Conservation (phyloP, 306 rosid species). For the Rubus idaeus region DNA sequence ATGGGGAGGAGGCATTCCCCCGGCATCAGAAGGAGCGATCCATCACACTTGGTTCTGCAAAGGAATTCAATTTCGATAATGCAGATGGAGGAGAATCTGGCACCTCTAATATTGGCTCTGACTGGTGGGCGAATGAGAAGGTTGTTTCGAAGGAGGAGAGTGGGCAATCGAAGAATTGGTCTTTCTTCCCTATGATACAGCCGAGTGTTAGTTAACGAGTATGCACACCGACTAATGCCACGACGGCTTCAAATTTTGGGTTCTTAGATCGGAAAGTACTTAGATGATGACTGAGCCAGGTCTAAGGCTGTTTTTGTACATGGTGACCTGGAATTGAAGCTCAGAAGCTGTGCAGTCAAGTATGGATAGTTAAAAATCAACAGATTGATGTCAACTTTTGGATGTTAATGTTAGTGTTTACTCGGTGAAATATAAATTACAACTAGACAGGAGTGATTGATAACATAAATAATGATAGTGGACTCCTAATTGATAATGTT, state of each 20-base stretch:
- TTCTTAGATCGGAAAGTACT: neutral
- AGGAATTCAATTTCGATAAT: slow-evolving; percentile 83
- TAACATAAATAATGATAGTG: slow-evolving; percentile 5
- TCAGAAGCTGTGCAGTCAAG: slow-evolving; percentile 1
- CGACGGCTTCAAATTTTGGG: slow-evolving; percentile 24
- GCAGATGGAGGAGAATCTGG: slow-evolving; percentile 73
- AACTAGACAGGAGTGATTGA: neutral
- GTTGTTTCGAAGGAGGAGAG: slow-evolving; percentile 61
- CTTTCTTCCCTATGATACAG: slow-evolving; percentile 80
- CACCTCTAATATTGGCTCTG: slow-evolving; percentile 46
- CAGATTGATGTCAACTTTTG: slow-evolving; percentile 6
- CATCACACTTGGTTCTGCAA: slow-evolving; percentile 58
- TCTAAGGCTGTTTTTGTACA: slow-evolving; percentile 21
- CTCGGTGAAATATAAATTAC: neutral
- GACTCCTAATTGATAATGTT: slow-evolving; percentile 8
- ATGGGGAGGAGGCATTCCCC: slow-evolving; percentile 35
- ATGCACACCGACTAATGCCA: slow-evolving; percentile 5
- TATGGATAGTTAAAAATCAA: slow-evolving; percentile 10
- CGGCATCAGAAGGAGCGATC: slow-evolving; percentile 51
- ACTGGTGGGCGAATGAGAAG: slow-evolving; percentile 94
- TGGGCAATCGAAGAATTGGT: slow-evolving; percentile 56
- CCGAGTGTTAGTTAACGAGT: slow-evolving; percentile 52
- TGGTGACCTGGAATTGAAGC: slow-evolving; percentile 13
- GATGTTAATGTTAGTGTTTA: slow-evolving; percentile 7
- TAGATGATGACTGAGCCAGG: slow-evolving; percentile 17